Conservation (phyloP, 805 yeast genomes). For the Nematodospora valgi region DNA sequence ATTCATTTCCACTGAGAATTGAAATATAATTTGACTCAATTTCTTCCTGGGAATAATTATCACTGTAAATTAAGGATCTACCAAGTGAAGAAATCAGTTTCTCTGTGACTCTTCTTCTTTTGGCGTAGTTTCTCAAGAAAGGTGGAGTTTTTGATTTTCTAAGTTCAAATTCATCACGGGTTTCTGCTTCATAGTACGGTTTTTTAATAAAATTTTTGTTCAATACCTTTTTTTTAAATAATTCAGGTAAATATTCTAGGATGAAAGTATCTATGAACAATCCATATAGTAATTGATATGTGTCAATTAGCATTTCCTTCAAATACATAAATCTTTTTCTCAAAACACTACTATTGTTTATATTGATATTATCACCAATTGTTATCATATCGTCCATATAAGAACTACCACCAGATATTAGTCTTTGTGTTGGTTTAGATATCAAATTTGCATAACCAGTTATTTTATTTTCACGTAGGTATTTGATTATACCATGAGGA, state of each 20-base stretch:
- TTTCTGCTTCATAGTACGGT: constrained; percentile 9
- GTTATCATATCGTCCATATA: constrained; percentile 1
- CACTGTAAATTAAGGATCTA: constrained; percentile 14
- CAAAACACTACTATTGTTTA: constrained; percentile 15
- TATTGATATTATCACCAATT: constrained; percentile 3
- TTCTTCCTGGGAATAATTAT: constrained; percentile 16
- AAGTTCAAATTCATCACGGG: constrained; percentile 12
- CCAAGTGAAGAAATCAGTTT: neutral
- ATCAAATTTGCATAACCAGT: constrained; percentile 31
- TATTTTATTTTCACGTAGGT: neutral
- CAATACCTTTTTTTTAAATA: constrained; percentile 4
- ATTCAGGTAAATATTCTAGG: constrained; percentile 3
- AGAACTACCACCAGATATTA: constrained; percentile 12
- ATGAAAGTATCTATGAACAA: constrained; percentile 14
- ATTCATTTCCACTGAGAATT: constrained; percentile 22
- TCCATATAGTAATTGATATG: constrained; percentile 21
- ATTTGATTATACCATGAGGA: neutral
- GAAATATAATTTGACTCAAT: constrained; percentile 18
- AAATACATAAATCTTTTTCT: constrained; percentile 18
- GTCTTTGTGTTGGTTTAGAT: constrained; percentile 21
- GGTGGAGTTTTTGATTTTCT: constrained; percentile 22
- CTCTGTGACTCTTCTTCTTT: constrained; percentile 15
- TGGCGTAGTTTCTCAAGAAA: constrained; percentile 25
- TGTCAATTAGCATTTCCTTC: constrained; percentile 16
- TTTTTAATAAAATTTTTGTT: neutral